These are phyloP conservation scores for Claviceps humidiphila DNA, from an alignment of 2,329 filamentous ascomycete genomes.

Conservation along the genomic window DNA sequence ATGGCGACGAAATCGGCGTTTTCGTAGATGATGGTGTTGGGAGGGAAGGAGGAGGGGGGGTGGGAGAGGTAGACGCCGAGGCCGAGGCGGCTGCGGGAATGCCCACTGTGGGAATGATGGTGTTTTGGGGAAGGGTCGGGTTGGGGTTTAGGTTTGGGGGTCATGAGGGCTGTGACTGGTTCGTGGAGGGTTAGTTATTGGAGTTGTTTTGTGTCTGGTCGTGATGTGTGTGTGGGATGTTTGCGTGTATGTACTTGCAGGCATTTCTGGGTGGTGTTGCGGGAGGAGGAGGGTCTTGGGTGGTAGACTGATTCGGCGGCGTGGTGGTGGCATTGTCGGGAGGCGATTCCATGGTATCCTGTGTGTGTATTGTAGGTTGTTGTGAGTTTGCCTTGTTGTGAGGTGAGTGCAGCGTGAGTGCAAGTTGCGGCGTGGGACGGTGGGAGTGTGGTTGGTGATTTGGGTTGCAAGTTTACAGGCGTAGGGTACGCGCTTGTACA, in stretches of 20 bases:
- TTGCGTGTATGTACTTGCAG: conserved; percentile 19
- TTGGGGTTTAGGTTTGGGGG: not conserved
- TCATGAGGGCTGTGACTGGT: conserved; percentile 25
- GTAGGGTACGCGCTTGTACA: too few relatives aligned
- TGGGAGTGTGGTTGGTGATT: too few relatives aligned
- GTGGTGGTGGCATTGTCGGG: conserved; percentile 15
- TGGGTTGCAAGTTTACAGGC: too few relatives aligned
- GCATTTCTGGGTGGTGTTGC: conserved; percentile 23
- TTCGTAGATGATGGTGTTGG: conserved; percentile 51
- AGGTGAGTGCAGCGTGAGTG: too few relatives aligned
- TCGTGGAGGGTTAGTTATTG: too few relatives aligned
- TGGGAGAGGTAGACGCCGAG: conserved; percentile 51
- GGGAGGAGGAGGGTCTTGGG: conserved; percentile 18
- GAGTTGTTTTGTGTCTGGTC: too few relatives aligned
- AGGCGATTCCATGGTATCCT: not conserved
- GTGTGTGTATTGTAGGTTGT: not conserved
- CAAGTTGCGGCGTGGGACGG: too few relatives aligned
- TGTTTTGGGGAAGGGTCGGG: conserved; percentile 20
- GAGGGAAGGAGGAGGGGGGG: conserved; percentile 49
- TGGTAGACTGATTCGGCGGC: conserved; percentile 30
- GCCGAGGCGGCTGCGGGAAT: conserved; percentile 36
- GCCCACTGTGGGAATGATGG: conserved; percentile 11
- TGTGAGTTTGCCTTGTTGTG: too few relatives aligned
- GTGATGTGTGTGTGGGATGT: not conserved
- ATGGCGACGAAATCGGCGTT: conserved; percentile 61